Base-by-base conservation (phyloP, 768 basidiomycete genomes). In the Lepiota brunneoincarnata region DNA sequence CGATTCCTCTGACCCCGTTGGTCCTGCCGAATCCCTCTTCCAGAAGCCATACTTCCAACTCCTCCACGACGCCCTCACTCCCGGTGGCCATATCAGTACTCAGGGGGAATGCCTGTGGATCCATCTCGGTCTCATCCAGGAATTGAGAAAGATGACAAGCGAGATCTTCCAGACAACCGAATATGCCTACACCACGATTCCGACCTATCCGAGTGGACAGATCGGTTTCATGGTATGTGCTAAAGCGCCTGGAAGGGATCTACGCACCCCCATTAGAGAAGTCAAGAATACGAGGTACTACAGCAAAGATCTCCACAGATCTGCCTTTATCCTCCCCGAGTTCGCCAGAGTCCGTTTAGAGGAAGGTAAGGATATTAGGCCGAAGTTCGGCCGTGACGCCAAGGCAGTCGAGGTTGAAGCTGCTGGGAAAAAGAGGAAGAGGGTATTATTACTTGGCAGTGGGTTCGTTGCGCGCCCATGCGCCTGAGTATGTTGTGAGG, bases 171-270 rank as follows among this genome's bases (percentile, higher is more conserved):
- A 88, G 36, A 81, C 83, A 15, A 77, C 86, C 37, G 88, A 93
- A 65, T 99, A 97, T 68, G 97, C 93, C 14, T 97, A 80, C 72
- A 95, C 94, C 56, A 98, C 94, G 18, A 95, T 98, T 60, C 96
- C 96, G 0, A 97, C 95, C 14, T 99, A 99, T 72, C 97, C 97
- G 17, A 88, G 91, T n/a, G 97, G 97, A 35, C 94, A 95, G 67
- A 99, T 98, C 63, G 95, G 97, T 20, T 95, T 95, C 74, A 79
- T 95, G 60, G 77, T 98, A 42, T 91, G 89, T 69, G 86, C 93
- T 51, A 94, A 89, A 72, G 86, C 86, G 24, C 70, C 74, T 14
- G 77, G 74, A 23, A 78, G 91, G 49, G 83, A 89, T 66, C 72
- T 99, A 58, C 80, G 76, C 49, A 83, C 76, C 17, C 88, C 95